Evolutionary conservation across 1,284 basidiomycete genomes (phyloP).

Genomic region (Papiliotrema flavescens): DNA sequence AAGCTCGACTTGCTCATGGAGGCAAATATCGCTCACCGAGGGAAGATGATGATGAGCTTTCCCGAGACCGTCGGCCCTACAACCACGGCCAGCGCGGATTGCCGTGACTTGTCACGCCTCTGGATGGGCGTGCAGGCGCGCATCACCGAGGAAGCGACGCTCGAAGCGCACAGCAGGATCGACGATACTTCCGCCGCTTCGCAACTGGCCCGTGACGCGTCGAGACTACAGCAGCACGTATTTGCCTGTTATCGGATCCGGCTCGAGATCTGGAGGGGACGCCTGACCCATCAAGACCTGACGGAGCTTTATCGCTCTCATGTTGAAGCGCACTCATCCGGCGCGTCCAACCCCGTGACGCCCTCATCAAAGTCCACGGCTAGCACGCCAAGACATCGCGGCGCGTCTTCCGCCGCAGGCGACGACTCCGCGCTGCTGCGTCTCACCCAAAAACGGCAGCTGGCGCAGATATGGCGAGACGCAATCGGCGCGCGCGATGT

Average conservation of each 20-base stretch:
- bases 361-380: not conserved
- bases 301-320: too few relatives aligned
- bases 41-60: not conserved
- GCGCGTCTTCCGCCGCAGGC: not conserved
- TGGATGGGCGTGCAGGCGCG: not conserved
- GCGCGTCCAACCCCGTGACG: too few relatives aligned
- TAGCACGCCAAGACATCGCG: not conserved
- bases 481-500: conserved; percentile 5
- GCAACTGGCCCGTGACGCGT: conserved; percentile 3
- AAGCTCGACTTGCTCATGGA: conserved; percentile 33
- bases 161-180: too few relatives aligned
- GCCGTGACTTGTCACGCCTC: not conserved
- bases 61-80: not conserved
- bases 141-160: too few relatives aligned
- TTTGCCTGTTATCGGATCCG: conserved; percentile 8
- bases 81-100: not conserved
- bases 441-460: conserved; percentile 16
- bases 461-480: conserved; percentile 26
- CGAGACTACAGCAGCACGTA: conserved; percentile 9
- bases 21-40: not conserved
- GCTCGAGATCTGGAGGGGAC: conserved; percentile 3
- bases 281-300: not conserved
- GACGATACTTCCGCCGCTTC: too few relatives aligned
- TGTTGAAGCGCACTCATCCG: too few relatives aligned
- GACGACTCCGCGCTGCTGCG: conserved; percentile 1